These are phyloP conservation scores for Citrus inodora DNA, from an alignment of 345 rosid genomes.

Conservation along the genomic window DNA sequence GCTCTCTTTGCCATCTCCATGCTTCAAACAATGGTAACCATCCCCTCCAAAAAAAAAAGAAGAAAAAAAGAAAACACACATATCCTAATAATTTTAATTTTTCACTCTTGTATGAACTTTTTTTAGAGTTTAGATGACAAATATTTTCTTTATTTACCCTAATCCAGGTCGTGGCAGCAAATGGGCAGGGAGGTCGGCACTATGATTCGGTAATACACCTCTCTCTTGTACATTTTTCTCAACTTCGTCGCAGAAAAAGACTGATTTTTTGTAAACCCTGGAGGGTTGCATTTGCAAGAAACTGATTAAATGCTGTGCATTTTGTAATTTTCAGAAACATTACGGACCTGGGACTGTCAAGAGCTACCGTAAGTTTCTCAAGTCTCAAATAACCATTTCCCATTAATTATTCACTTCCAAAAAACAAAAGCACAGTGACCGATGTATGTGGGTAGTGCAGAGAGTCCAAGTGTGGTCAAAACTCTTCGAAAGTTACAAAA, in stretches of 20 bases:
- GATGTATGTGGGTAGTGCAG: background rate
- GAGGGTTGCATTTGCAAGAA: background rate
- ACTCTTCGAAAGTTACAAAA: background rate
- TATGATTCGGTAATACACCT: constrained; percentile 16
- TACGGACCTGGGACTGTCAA: constrained; percentile 50
- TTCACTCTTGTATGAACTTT: background rate
- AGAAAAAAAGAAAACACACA: background rate
- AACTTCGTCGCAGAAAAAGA: background rate
- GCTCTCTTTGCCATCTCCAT: constrained; percentile 59
- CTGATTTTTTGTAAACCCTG: background rate
- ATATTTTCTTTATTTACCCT: background rate
- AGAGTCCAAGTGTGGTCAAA: constrained; percentile 14
- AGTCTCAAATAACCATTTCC: no score
- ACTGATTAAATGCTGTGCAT: background rate
- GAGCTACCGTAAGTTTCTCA: constrained; percentile 38
- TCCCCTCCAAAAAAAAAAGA: no score
- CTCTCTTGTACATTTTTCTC: background rate
- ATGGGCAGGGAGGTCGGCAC: constrained; percentile 47
- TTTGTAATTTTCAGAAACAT: constrained; percentile 21
- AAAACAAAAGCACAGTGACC: background rate
- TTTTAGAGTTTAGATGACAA: no score
- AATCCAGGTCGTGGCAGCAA: constrained; percentile 40
- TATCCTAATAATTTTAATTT: background rate
- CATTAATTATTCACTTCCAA: background rate
- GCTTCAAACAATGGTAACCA: constrained; percentile 60